Evolutionary conservation across 1,139 yeast species (phyloP), one percentile per base, ranked within the genome.

Genomic region (Candida sanyaensis): DNA sequence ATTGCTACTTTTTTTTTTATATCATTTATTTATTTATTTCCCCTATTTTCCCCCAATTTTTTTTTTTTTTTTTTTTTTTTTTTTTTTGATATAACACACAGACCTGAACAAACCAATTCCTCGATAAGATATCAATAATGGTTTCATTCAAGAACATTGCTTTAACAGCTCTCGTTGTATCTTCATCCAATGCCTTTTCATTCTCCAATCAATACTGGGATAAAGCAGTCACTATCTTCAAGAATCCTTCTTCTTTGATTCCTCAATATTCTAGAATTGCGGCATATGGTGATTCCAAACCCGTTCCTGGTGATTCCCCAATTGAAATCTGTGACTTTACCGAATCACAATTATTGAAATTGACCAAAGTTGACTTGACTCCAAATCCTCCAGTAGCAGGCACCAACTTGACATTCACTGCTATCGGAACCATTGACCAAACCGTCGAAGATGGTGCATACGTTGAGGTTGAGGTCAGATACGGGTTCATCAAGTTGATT

Each of bases 381-480:
- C 99, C 99, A 45, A 89, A 89, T 62, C 98, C 98, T 7, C 99
- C 99, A 2, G 74, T 63, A 42, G 83, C 90, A 58, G 98, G 97
- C 21, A 70, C 74, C 41, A 87, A 89, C 61, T 75, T 93, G 63
- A 87, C 96, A 12, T 82, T 95, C 53, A 65, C 77, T 27, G 99
- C 97, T 4, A 65, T 72, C 13, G 99, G 97, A 1, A 64, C 63
- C 42, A 69, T 92, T 51, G 58, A 73, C 37, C 65, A 78, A 48
- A 76, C 75, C 17, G 73, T 95, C 41, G 81, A 68, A 38, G 93
- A 73, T 4, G 99, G 99, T 34, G 89, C 98, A 0, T 93, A 91
- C 62, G 96, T 93, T 45, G 96, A 90, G 55, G 91, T 93, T 36
- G 96, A 90, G 55, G 98, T 95, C 32, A 80, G 89, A 56, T 87